These are phyloP conservation scores for Jatropha multifida DNA, from an alignment of 441 rosid species.

Conservation along the genomic window DNA sequence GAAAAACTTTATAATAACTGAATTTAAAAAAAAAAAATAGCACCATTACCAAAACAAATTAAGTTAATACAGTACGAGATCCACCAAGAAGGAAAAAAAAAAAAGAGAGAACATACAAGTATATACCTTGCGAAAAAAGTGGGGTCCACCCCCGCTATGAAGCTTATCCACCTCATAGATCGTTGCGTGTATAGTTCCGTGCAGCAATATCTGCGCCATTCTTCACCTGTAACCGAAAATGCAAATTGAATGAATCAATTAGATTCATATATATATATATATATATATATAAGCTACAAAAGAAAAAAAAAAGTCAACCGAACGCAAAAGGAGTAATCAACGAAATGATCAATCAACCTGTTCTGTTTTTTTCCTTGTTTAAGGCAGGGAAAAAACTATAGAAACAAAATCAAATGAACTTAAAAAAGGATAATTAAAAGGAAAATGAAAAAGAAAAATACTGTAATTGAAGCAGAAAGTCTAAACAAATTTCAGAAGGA, in stretches of 20 bases:
- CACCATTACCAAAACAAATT: neutral
- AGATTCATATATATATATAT: neutral
- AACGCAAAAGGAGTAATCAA: neutral
- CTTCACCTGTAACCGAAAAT: slow-evolving; percentile 35
- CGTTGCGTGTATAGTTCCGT: slow-evolving; percentile 86
- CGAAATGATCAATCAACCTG: neutral
- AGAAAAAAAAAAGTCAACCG: neutral
- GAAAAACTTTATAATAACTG: neutral
- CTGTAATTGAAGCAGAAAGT: neutral
- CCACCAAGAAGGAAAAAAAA: neutral
- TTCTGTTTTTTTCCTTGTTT: neutral
- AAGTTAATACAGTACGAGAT: neutral
- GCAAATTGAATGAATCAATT: neutral
- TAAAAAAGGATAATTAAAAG: neutral
- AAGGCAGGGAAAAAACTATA: neutral
- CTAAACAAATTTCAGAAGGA: neutral
- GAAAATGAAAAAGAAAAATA: neutral
- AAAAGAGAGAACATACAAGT: neutral
- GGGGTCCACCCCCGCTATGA: slow-evolving; percentile 37
- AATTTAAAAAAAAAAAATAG: neutral
- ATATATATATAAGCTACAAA: neutral
- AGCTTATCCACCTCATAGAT: slow-evolving; percentile 80
- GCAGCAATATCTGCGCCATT: slow-evolving; percentile 78
- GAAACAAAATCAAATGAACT: neutral
- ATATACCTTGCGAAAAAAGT: slow-evolving; percentile 70